A percentile compares a stretch with the other conserved stretches of the same genome.
Evolutionary conservation across 1,139 yeast genomes (phyloP).

Genomic region (Candida pseudocylindracea): DNA sequence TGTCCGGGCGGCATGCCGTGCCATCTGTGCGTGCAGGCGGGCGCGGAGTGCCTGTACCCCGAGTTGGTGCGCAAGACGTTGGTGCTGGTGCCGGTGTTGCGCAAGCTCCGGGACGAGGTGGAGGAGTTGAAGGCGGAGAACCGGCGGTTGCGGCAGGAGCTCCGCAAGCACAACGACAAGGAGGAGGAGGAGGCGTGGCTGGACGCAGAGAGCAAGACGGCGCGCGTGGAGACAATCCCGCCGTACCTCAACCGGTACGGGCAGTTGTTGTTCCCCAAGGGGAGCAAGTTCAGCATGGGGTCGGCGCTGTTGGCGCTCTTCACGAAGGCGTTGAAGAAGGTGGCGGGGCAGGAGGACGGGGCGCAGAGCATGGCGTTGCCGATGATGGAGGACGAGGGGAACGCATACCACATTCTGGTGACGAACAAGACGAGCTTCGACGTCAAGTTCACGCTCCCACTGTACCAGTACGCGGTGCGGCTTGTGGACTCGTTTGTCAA

Average conservation of each 20-base stretch:
- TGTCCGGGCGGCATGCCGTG: conserved; percentile 77
- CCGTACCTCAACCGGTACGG: conserved; percentile 54
- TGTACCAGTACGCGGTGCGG: conserved; percentile 55
- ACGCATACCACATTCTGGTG: conserved; percentile 45
- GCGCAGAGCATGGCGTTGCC: neutral
- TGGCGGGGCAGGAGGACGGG: conserved; percentile 13
- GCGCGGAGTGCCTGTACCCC: conserved; percentile 45
- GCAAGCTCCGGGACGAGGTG: conserved; percentile 48
- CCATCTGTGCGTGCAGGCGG: conserved; percentile 34
- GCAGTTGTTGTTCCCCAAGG: conserved; percentile 47
- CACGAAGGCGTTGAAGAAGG: conserved; percentile 52
- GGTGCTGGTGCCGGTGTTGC: conserved; percentile 54
- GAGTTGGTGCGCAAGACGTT: conserved; percentile 53
- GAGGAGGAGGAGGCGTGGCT: neutral
- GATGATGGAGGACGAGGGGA: conserved; percentile 47
- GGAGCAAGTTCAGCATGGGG: conserved; percentile 55
- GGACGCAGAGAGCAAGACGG: neutral
- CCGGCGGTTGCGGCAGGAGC: conserved; percentile 24
- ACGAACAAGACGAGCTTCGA: conserved; percentile 38
- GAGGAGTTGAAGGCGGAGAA: conserved; percentile 28
- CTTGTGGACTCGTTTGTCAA: conserved; percentile 57
- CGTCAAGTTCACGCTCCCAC: conserved; percentile 49
- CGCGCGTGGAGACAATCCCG: conserved; percentile 22
- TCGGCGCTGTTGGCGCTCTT: conserved; percentile 66
- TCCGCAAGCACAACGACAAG: conserved; percentile 11